phyloP scores from a whole-genome alignment of 352 stramenopile species.

The Globisporangium emineosum region DNA sequence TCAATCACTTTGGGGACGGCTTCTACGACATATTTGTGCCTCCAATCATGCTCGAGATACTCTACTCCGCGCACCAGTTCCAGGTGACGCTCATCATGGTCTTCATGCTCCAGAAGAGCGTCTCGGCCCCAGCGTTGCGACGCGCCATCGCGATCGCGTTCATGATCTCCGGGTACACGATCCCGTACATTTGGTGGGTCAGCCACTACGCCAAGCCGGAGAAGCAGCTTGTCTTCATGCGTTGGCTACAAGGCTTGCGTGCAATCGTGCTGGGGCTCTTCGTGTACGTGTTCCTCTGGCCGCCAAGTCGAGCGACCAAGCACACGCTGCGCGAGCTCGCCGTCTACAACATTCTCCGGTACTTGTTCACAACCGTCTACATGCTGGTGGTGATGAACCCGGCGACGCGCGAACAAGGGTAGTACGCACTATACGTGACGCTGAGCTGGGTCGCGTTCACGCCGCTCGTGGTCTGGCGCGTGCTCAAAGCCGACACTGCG shows the following conservation, averaged over 20 bases:
- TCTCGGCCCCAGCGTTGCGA: conserved; percentile 33
- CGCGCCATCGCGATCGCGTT: conserved; percentile 25
- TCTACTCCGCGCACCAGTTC: conserved; percentile 36
- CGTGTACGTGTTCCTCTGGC: conserved; percentile 32
- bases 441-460: conserved; percentile 23
- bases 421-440: conserved; percentile 18
- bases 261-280: conserved; percentile 22
- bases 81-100: conserved; percentile 33
- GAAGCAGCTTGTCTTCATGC: conserved; percentile 15
- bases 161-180: conserved; percentile 24
- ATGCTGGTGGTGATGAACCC: conserved; percentile 23
- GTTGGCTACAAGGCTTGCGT: conserved; percentile 18
- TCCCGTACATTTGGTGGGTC: conserved; percentile 24
- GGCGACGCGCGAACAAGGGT: conserved; percentile 12
- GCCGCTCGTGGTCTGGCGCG: conserved; percentile 22
- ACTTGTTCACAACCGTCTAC: conserved; percentile 4
- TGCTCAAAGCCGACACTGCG: neutral
- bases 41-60: conserved; percentile 21
- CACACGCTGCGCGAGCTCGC: conserved; percentile 29
- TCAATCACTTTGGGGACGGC: conserved; percentile 16
- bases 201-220: conserved; percentile 9
- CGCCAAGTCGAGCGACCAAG: conserved; percentile 28
- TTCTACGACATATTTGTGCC: conserved; percentile 23
- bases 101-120: conserved; percentile 45
- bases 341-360: conserved; percentile 5